These are phyloP conservation scores for Zelopaecilomyces penicillatus DNA, from an alignment of 2,329 filamentous ascomycete genomes.

Conservation along the genomic window DNA sequence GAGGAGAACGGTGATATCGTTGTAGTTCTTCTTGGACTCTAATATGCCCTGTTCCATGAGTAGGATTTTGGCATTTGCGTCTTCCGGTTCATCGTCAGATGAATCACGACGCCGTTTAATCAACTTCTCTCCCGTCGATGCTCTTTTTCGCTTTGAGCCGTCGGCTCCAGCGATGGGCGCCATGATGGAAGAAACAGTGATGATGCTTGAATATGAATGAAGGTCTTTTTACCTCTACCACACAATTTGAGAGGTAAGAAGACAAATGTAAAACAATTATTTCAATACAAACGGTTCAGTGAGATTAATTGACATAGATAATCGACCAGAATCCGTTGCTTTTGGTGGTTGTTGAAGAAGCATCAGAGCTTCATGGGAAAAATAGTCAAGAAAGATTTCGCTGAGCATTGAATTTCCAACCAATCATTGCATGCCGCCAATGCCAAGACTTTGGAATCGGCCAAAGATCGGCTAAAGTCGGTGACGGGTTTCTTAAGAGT, in stretches of 20 bases:
- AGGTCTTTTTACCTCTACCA: too few relatives aligned
- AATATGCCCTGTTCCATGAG: slow-evolving; percentile 72
- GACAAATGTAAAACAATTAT: too few relatives aligned
- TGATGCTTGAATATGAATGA: too few relatives aligned
- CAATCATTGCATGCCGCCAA: slow-evolving; percentile 16
- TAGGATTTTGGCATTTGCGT: slow-evolving; percentile 58
- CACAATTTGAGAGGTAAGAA: too few relatives aligned
- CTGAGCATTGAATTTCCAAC: slow-evolving; percentile 17
- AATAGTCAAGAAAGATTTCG: slow-evolving; percentile 20
- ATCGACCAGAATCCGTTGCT: too few relatives aligned
- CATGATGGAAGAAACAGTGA: too few relatives aligned
- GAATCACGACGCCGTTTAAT: slow-evolving; percentile 43
- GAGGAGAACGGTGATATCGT: slow-evolving; percentile 73
- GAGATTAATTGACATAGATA: too few relatives aligned
- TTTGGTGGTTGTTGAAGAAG: too few relatives aligned
- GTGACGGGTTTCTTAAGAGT: not conserved
- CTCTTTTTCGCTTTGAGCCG: slow-evolving; percentile 45
- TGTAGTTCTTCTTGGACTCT: slow-evolving; percentile 83
- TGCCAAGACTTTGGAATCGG: slow-evolving; percentile 7
- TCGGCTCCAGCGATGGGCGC: slow-evolving; percentile 13
- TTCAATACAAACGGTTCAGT: too few relatives aligned
- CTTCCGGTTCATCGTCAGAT: slow-evolving; percentile 38
- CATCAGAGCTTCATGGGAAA: too few relatives aligned
- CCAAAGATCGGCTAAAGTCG: slow-evolving; percentile 18
- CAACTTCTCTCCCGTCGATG: slow-evolving; percentile 31